Evolutionary conservation across 1,284 basidiomycete genomes (phyloP).

Genomic region (Somion occarium): DNA sequence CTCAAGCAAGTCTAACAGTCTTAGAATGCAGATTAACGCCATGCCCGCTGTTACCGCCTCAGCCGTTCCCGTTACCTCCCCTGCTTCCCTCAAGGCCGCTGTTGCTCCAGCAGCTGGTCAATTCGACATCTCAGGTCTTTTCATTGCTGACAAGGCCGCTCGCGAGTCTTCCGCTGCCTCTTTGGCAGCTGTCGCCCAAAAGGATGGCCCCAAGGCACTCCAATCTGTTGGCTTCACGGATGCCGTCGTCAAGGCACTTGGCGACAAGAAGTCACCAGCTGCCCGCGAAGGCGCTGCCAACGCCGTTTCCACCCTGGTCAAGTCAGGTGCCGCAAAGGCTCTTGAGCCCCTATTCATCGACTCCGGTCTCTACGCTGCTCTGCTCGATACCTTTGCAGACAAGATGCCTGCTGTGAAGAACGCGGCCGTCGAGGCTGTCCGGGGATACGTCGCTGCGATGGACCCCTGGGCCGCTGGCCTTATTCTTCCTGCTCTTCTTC

Average conservation of each 20-base stretch:
- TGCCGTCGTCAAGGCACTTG: conserved; percentile 81
- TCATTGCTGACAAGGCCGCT: conserved; percentile 68
- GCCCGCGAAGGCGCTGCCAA: conserved; percentile 82
- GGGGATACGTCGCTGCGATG: conserved; percentile 76
- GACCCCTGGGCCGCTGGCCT: conserved; percentile 88
- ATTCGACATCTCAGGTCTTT: conserved; percentile 63
- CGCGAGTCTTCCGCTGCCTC: conserved; percentile 68
- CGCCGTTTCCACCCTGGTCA: conserved; percentile 70
- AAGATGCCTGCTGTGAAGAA: conserved; percentile 85
- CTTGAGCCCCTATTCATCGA: conserved; percentile 89
- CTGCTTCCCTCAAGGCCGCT: conserved; percentile 62
- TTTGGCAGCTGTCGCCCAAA: conserved; percentile 74
- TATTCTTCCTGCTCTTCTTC: conserved; percentile 87
- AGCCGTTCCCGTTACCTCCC: conserved; percentile 41
- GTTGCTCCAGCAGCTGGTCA: conserved; percentile 48
- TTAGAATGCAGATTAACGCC: conserved; percentile 42
- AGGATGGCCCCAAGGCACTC: conserved; percentile 84
- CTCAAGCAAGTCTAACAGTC: conserved; percentile 2
- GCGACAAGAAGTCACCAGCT: conserved; percentile 87
- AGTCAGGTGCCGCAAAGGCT: conserved; percentile 76
- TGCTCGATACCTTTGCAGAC: conserved; percentile 91
- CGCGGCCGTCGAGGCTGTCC: conserved; percentile 84
- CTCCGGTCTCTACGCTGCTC: conserved; percentile 79
- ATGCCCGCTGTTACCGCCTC: conserved; percentile 71
- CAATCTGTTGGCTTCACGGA: conserved; percentile 73